These are phyloP conservation scores for Aspergillus neoniger DNA, from an alignment of 2,329 filamentous ascomycete species.

Conservation along the genomic window DNA sequence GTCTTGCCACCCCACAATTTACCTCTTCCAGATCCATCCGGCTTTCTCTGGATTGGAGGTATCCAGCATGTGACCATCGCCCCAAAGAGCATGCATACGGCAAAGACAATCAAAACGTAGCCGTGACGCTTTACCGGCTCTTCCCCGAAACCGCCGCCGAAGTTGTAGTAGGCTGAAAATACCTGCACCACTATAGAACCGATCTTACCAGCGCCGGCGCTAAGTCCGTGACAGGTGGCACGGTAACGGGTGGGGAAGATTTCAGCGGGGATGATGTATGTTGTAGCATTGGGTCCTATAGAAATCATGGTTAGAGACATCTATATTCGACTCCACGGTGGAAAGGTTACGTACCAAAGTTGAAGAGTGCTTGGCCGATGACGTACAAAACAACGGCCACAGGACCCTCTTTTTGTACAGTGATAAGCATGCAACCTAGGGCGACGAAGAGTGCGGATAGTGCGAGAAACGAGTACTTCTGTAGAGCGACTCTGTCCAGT, in stretches of 20 bases:
- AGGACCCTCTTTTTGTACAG: conserved; percentile 37
- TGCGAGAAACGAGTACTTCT: conserved; percentile 48
- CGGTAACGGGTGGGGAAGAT: conserved; percentile 59
- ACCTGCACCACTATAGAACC: conserved; percentile 50
- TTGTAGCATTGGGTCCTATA: conserved; percentile 43
- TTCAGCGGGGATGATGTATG: conserved; percentile 56
- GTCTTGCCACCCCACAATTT: conserved; percentile 38
- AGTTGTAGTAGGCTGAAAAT: conserved; percentile 44
- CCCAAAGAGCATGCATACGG: conserved; percentile 45
- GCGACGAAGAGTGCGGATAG: conserved; percentile 47
- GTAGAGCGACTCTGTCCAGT: conserved; percentile 45
- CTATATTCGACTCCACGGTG: too few relatives aligned
- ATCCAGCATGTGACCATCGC: conserved; percentile 45
- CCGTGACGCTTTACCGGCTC: conserved; percentile 41
- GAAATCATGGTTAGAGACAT: not conserved
- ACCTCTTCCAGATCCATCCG: conserved; percentile 26
- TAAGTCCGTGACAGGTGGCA: conserved; percentile 56
- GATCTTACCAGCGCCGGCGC: conserved; percentile 56
- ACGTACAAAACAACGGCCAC: conserved; percentile 47
- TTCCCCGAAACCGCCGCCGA: conserved; percentile 36
- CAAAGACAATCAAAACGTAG: conserved; percentile 45
- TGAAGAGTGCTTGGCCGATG: conserved; percentile 51
- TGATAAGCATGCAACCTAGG: conserved; percentile 46
- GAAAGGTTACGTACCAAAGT: conserved; percentile 42
- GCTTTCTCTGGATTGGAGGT: conserved; percentile 37